These are phyloP conservation scores for Peronospora belbahrii DNA, from an alignment of 352 stramenopile species.

Conservation along the genomic window DNA sequence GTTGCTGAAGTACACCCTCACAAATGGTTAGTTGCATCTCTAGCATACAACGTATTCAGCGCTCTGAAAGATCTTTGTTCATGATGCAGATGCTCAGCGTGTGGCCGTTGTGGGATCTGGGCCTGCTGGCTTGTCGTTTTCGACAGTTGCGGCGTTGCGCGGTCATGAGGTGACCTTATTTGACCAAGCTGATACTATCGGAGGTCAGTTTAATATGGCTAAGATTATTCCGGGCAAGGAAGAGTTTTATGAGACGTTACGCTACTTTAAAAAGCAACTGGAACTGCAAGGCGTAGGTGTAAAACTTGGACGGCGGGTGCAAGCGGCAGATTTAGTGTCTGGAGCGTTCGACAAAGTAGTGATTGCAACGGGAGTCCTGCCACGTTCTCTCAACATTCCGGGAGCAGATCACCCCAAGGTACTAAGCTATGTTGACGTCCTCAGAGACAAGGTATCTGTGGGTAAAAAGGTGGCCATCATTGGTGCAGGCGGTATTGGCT, in stretches of 20 bases:
- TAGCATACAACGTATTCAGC: neutral
- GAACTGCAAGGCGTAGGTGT: constrained; percentile 83
- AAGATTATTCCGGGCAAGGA: constrained; percentile 96
- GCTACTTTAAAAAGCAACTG: constrained; percentile 91
- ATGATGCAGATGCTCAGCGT: constrained; percentile 30
- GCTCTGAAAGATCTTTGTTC: neutral
- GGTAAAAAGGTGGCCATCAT: constrained; percentile 93
- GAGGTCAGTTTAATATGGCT: constrained; percentile 96
- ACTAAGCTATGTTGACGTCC: constrained; percentile 93
- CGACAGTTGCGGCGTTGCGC: constrained; percentile 77
- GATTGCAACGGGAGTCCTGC: constrained; percentile 91
- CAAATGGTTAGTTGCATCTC: constrained; percentile 18
- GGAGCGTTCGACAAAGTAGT: constrained; percentile 89
- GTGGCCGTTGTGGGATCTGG: constrained; percentile 91
- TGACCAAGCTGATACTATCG: constrained; percentile 82
- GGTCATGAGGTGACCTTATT: constrained; percentile 93
- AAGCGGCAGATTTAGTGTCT: constrained; percentile 40
- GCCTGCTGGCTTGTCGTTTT: constrained; percentile 90
- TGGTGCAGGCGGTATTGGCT: constrained; percentile 96
- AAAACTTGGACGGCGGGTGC: constrained; percentile 49
- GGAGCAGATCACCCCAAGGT: constrained; percentile 86
- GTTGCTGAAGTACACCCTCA: constrained; percentile 73
- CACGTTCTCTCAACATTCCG: constrained; percentile 84
- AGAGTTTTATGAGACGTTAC: constrained; percentile 96
- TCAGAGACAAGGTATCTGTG: constrained; percentile 83